Percentiles rank a stretch among this genome's conserved stretches.
Evolutionary conservation across 83 land plant species (phyloP).

Genomic region (Thuja plicata): DNA sequence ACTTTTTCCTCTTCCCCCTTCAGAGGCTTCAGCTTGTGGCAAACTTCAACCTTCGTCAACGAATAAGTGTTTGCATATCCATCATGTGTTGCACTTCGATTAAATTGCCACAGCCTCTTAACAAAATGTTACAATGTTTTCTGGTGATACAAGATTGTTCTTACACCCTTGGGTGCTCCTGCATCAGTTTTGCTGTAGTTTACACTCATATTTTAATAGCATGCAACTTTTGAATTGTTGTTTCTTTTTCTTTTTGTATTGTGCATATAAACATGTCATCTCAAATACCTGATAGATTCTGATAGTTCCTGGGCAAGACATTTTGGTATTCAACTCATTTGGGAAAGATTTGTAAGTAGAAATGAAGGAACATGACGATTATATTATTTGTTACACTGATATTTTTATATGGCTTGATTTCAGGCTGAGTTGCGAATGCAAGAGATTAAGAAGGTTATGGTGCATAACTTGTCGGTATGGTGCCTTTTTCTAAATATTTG

Average conservation of each 20-base stretch:
- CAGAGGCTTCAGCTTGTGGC: no score
- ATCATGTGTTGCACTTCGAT: no score
- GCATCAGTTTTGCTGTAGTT: not conserved
- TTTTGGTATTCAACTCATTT: not conserved
- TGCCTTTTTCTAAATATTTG: not conserved
- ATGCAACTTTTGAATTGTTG: not conserved
- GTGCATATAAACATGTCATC: not conserved
- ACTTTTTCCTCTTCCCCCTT: no score
- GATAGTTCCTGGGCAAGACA: not conserved
- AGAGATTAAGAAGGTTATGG: slow-evolving; percentile 79
- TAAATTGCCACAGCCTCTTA: no score
- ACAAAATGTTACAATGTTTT: no score
- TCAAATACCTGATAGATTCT: not conserved
- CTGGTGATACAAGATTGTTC: no score
- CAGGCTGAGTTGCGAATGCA: slow-evolving; percentile 97
- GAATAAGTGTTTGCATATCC: no score
- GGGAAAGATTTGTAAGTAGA: not conserved
- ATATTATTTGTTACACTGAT: slow-evolving; percentile 10
- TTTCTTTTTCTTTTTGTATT: not conserved
- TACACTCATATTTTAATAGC: not conserved
- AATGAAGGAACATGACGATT: not conserved
- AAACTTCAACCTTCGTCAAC: no score
- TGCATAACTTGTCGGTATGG: slow-evolving; percentile 91
- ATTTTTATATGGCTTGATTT: slow-evolving; percentile 5
- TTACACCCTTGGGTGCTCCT: no score